Conservation (phyloP, 2,329 filamentous ascomycete genomes). For the Fusarium tjaetaba region DNA sequence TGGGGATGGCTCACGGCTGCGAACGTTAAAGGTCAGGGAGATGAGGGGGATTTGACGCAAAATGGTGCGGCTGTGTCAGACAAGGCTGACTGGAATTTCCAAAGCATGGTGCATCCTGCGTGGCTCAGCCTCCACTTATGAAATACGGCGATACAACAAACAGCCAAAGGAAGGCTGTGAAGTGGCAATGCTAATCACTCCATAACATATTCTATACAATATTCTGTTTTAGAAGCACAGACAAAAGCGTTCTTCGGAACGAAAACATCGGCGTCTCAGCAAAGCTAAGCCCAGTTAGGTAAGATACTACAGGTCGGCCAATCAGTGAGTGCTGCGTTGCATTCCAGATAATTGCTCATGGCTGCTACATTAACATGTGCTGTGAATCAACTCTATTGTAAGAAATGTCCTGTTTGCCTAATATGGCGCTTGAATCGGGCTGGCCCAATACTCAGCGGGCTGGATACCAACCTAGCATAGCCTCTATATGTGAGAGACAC, state of each 20-base stretch:
- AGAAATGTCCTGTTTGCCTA: background rate
- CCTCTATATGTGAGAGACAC: background rate
- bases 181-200: background rate
- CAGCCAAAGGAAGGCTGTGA: rapidly evolving
- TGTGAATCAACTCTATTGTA: no score
- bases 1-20: rapidly evolving
- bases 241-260: rapidly evolving
- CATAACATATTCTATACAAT: rapidly evolving
- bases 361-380: no score
- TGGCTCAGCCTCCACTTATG: background rate
- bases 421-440: rapidly evolving
- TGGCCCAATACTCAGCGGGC: rapidly evolving
- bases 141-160: no score
- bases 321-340: background rate
- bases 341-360: background rate
- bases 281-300: background rate
- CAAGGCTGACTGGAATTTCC: background rate
- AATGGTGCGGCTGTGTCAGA: rapidly evolving
- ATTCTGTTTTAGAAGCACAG: no score
- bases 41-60: background rate
- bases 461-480: background rate
- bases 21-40: rapidly evolving
- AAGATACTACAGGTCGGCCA: rapidly evolving
- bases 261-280: background rate
- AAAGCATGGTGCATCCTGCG: background rate